A percentile compares a stretch with the other conserved stretches of the same genome.
Conservation (phyloP, 495 filamentous ascomycete genomes). For the Lophiotrema nucula region DNA sequence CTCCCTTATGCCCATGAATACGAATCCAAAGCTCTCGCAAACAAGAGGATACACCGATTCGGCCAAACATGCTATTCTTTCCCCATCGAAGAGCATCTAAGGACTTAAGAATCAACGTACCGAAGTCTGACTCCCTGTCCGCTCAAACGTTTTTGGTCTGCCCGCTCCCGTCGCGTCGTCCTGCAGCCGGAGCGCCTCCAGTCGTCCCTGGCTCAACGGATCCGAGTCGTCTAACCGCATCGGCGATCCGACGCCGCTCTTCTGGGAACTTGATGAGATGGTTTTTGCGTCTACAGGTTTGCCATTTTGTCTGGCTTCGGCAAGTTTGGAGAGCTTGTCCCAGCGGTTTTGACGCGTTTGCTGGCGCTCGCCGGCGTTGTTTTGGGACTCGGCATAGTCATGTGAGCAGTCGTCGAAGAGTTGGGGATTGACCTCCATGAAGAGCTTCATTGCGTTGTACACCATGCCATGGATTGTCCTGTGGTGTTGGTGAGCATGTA, state of each 20-base stretch:
- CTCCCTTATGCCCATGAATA: too few relatives aligned
- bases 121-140: conserved; percentile 39
- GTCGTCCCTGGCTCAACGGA: conserved; percentile 68
- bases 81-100: conserved; percentile 16
- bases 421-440: conserved; percentile 99
- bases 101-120: conserved; percentile 44
- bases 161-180: conserved; percentile 61
- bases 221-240: conserved; percentile 69
- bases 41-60: conserved; percentile 34
- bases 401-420: conserved; percentile 98
- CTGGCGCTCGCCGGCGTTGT: conserved; percentile 76
- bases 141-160: conserved; percentile 48
- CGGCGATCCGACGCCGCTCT: conserved; percentile 50
- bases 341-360: conserved; percentile 76
- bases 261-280: too few relatives aligned
- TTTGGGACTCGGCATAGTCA: conserved; percentile 96
- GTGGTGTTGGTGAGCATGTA: neutral
- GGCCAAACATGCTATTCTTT: conserved; percentile 30
- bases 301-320: conserved; percentile 63
- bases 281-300: conserved; percentile 42
- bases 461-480: conserved; percentile 99
- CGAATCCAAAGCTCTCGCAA: conserved; percentile 25
- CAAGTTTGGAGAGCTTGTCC: conserved; percentile 79
- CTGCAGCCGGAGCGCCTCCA: conserved; percentile 81
- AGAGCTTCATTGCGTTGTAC: conserved; percentile 99